Conservation (phyloP, 352 stramenopile species). For the Globisporangium parvum region DNA sequence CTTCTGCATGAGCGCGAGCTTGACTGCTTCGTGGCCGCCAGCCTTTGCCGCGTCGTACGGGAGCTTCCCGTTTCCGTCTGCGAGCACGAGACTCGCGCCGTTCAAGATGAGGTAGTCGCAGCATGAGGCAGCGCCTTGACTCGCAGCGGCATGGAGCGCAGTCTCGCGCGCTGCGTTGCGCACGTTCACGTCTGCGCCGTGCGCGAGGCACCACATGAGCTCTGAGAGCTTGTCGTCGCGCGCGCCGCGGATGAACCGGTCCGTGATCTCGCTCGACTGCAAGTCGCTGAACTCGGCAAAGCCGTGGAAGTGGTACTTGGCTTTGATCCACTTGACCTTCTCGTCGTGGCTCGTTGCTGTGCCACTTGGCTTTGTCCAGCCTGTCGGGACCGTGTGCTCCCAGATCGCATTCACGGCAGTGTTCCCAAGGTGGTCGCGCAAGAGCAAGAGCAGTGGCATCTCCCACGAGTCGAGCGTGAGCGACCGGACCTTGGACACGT, state of each 20-base stretch:
- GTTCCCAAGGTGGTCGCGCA: conserved; percentile 72
- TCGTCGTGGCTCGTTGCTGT: conserved; percentile 48
- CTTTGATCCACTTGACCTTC: conserved; percentile 79
- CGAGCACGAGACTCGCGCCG: conserved; percentile 53
- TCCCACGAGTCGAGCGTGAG: conserved; percentile 88
- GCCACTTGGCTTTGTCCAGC: conserved; percentile 42
- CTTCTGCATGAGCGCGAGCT: conserved; percentile 62
- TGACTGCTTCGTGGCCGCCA: conserved; percentile 52
- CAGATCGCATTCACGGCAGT: conserved; percentile 58
- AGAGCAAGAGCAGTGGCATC: conserved; percentile 57
- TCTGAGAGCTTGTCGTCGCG: conserved; percentile 33
- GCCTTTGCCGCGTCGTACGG: conserved; percentile 58
- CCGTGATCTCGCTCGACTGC: conserved; percentile 23
- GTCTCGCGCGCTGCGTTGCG: conserved; percentile 46
- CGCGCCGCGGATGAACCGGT: conserved; percentile 43
- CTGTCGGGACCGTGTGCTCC: conserved; percentile 46
- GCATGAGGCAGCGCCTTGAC: conserved; percentile 26
- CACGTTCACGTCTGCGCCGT: conserved; percentile 74
- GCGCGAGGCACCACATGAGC: conserved; percentile 74
- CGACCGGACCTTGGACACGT: conserved; percentile 96
- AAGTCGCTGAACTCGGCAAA: conserved; percentile 41
- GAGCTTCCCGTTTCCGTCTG: conserved; percentile 39
- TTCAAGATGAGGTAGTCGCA: conserved; percentile 83
- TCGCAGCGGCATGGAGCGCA: conserved; percentile 49
- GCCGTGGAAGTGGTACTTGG: conserved; percentile 79